A percentile compares a stretch with the other conserved stretches of the same genome.
Evolutionary conservation across 768 basidiomycete genomes (phyloP).

Genomic region (Boletus patriciae): DNA sequence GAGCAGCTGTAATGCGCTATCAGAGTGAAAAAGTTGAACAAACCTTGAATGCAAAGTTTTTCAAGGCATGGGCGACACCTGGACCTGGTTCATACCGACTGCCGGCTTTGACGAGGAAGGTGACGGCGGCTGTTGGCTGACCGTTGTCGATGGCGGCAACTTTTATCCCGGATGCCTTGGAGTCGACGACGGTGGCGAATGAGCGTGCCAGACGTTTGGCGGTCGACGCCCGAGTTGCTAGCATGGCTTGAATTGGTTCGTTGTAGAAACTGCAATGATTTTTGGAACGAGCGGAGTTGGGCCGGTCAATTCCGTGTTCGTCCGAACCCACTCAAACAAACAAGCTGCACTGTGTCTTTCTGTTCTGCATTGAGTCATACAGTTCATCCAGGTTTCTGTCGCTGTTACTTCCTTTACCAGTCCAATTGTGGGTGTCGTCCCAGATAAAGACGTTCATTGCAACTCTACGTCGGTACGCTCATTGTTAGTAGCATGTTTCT

Average conservation of each 20-base stretch:
- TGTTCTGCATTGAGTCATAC: too few relatives aligned
- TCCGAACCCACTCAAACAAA: conserved; percentile 14
- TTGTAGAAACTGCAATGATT: conserved; percentile 5
- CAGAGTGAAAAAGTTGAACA: conserved; percentile 19
- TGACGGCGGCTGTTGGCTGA: conserved; percentile 82
- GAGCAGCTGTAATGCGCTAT: background rate
- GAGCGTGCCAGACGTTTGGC: conserved; percentile 60
- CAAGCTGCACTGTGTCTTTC: too few relatives aligned
- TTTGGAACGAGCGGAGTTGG: conserved; percentile 29
- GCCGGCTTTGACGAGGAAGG: conserved; percentile 91
- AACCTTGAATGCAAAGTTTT: conserved; percentile 99
- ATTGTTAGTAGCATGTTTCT: too few relatives aligned
- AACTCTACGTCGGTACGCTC: too few relatives aligned
- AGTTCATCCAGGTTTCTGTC: too few relatives aligned
- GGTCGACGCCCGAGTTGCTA: conserved; percentile 61
- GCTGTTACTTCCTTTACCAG: too few relatives aligned
- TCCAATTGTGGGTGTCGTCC: too few relatives aligned
- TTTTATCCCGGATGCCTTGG: conserved; percentile 65
- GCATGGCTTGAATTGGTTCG: conserved; percentile 42
- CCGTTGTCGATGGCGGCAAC: conserved; percentile 82
- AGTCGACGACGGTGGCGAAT: conserved; percentile 83
- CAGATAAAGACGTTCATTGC: background rate
- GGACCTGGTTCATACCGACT: conserved; percentile 84
- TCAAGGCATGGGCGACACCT: conserved; percentile 90
- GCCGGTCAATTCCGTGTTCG: conserved; percentile 26